phyloP scores from a whole-genome alignment of 1,139 yeast genomes.

The Ogataea hybrid region DNA sequence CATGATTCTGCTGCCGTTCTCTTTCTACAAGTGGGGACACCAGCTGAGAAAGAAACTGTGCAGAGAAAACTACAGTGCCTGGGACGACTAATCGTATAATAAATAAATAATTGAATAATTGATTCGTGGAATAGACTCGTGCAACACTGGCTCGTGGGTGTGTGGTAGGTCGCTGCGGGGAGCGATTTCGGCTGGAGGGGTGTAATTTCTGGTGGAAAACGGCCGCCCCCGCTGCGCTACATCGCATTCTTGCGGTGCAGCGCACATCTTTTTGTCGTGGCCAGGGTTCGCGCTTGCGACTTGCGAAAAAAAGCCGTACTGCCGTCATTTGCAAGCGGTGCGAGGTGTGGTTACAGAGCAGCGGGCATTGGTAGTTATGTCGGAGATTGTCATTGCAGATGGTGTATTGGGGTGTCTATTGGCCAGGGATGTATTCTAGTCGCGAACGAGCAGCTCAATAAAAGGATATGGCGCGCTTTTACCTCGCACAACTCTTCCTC shows the following conservation, averaged over 20 bases:
- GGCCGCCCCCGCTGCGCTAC: background rate
- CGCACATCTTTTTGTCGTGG: background rate
- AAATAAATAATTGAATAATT: background rate
- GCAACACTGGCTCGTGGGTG: background rate
- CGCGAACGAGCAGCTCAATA: background rate
- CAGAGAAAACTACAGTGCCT: constrained; percentile 58
- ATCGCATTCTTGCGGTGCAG: background rate
- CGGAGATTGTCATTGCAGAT: background rate
- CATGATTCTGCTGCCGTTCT: constrained; percentile 80
- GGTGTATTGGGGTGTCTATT: background rate
- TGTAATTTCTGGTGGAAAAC: background rate
- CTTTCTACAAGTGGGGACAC: constrained; percentile 71
- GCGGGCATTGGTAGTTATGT: background rate
- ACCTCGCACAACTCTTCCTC: background rate
- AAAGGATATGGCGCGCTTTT: background rate
- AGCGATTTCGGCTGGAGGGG: background rate
- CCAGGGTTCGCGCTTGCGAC: constrained; percentile 5
- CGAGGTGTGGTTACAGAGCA: constrained; percentile 4
- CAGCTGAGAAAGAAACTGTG: constrained; percentile 61
- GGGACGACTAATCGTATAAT: constrained; percentile 15
- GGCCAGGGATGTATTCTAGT: background rate
- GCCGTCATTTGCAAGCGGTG: constrained; percentile 8
- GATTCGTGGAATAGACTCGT: background rate
- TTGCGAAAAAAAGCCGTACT: constrained; percentile 9
- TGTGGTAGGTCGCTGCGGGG: background rate